phyloP scores from a whole-genome alignment of 257 asterid genomes.

The Lycium ferocissimum region DNA sequence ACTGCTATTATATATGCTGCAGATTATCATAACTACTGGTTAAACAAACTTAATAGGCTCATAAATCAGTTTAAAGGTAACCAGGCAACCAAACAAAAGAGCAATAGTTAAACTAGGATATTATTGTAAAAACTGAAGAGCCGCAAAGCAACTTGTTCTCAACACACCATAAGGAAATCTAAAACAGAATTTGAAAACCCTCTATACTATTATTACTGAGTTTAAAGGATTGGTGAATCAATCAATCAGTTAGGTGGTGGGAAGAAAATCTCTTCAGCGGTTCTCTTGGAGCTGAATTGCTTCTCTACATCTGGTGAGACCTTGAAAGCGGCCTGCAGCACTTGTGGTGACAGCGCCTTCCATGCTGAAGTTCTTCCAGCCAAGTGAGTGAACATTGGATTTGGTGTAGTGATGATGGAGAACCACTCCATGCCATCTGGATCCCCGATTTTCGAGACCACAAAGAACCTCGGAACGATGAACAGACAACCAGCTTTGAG shows the following conservation, averaged over 20 bases:
- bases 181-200: neutral
- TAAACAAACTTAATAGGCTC: neutral
- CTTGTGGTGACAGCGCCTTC: slow-evolving; percentile 70
- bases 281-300: slow-evolving; percentile 70
- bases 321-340: slow-evolving; percentile 63
- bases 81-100: neutral
- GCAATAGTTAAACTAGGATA: neutral
- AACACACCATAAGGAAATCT: neutral
- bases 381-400: slow-evolving; percentile 60
- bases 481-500: slow-evolving; percentile 71
- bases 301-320: slow-evolving; percentile 62
- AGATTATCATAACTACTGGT: no score
- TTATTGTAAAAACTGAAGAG: neutral
- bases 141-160: neutral
- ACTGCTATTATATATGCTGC: no score
- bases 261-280: slow-evolving; percentile 76
- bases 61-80: neutral
- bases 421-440: slow-evolving; percentile 90
- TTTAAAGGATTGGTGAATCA: neutral
- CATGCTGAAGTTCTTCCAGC: slow-evolving; percentile 68
- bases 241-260: slow-evolving; percentile 67
- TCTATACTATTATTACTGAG: neutral
- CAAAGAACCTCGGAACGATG: slow-evolving; percentile 80
- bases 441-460: slow-evolving; percentile 82
- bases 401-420: slow-evolving; percentile 77